Evolutionary conservation across 1,284 basidiomycete genomes (phyloP).

Genomic region (Malassezia brasiliensis): DNA sequence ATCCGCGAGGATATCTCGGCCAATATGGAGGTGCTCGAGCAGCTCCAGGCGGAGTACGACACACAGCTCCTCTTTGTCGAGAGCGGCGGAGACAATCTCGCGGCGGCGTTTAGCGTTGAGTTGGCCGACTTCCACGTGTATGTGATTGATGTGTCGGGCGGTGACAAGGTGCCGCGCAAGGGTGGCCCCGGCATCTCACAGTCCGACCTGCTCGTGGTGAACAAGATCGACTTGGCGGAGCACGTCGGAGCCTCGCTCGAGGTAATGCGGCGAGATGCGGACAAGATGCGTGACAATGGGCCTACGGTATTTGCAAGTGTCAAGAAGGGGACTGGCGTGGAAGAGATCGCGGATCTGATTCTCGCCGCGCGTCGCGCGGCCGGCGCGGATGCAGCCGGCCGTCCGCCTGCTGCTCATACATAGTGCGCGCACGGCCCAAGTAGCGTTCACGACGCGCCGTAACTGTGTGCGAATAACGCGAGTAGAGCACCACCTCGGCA

Average conservation of each 20-base stretch:
- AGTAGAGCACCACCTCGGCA: constrained; percentile 18
- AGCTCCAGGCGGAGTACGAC: constrained; percentile 69
- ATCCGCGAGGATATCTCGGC: constrained; percentile 85
- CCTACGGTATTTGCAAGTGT: constrained; percentile 87
- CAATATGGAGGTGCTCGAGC: constrained; percentile 88
- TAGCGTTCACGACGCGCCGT: not conserved
- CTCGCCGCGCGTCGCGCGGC: constrained; percentile 70
- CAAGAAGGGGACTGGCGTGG: constrained; percentile 67
- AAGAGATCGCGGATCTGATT: constrained; percentile 72
- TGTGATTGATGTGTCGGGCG: constrained; percentile 62
- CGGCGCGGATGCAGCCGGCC: constrained; percentile 47
- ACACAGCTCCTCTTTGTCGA: constrained; percentile 66
- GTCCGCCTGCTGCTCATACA: constrained; percentile 5
- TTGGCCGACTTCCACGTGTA: constrained; percentile 79
- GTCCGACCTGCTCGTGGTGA: constrained; percentile 85
- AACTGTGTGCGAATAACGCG: constrained; percentile 12
- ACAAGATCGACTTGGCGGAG: constrained; percentile 63
- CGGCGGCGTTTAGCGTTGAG: constrained; percentile 87
- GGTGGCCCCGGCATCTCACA: constrained; percentile 77
- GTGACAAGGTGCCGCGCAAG: constrained; percentile 96
- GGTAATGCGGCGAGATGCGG: constrained; percentile 89
- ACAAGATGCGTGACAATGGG: constrained; percentile 82
- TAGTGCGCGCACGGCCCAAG: not conserved
- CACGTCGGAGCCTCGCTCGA: constrained; percentile 85
- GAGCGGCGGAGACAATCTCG: constrained; percentile 89